Evolutionary conservation across 306 rosid genomes (phyloP).

Genomic region (Vigna radiata): DNA sequence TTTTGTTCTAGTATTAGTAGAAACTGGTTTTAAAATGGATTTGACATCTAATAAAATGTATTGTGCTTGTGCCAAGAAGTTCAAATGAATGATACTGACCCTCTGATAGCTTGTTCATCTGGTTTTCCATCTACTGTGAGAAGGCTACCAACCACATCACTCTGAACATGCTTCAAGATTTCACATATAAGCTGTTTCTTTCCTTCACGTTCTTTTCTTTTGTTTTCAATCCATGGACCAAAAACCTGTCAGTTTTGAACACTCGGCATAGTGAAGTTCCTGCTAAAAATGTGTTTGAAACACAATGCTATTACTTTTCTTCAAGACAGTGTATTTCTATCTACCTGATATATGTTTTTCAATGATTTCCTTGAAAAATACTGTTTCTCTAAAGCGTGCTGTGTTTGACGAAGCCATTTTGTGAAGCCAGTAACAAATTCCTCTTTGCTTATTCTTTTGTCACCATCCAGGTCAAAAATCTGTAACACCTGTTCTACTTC

Average conservation of each 20-base stretch:
- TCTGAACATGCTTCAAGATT: conserved; percentile 45
- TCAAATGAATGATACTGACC: conserved; percentile 35
- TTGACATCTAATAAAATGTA: neutral
- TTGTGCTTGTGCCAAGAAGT: neutral
- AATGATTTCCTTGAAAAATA: conserved; percentile 48
- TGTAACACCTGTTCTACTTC: conserved; percentile 46
- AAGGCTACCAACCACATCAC: conserved; percentile 45
- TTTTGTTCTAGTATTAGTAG: neutral
- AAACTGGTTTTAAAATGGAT: neutral
- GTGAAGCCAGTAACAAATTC: conserved; percentile 56
- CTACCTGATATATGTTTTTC: conserved; percentile 47
- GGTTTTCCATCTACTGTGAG: conserved; percentile 46
- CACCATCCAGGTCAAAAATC: conserved; percentile 47
- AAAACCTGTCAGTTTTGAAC: conserved; percentile 44
- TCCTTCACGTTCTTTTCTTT: conserved; percentile 43
- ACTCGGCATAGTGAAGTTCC: neutral
- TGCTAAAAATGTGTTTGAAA: neutral
- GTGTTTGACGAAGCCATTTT: conserved; percentile 52
- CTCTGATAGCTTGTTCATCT: conserved; percentile 39
- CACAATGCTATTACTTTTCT: neutral
- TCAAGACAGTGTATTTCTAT: neutral
- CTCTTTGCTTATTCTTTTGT: conserved; percentile 46
- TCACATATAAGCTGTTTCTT: conserved; percentile 44
- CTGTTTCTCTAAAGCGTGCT: conserved; percentile 44
- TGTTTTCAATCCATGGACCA: conserved; percentile 61